phyloP scores from a whole-genome alignment of 495 filamentous ascomycete genomes.

The Trypethelium eluteriae region DNA sequence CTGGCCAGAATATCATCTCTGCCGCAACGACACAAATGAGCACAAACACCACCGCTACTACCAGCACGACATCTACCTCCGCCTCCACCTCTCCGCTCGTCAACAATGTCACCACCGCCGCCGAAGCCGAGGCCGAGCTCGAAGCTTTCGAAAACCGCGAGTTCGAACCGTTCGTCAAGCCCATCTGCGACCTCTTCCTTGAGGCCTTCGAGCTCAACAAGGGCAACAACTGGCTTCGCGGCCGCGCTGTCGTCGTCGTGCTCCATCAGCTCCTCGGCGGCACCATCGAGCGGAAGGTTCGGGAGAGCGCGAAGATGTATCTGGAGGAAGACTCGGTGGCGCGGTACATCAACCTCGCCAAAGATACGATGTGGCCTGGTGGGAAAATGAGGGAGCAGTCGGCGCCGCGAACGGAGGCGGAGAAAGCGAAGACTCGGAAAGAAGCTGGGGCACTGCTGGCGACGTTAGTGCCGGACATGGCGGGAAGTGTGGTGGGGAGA shows the following conservation, averaged over 20 bases:
- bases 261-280: constrained; percentile 66
- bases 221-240: constrained; percentile 89
- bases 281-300: constrained; percentile 87
- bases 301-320: constrained; percentile 64
- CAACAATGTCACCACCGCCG: constrained; percentile 60
- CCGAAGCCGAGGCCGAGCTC: constrained; percentile 90
- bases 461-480: constrained; percentile 44
- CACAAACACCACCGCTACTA: constrained; percentile 40
- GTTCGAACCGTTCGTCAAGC: constrained; percentile 91
- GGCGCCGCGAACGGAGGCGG: constrained; percentile 40
- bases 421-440: constrained; percentile 46
- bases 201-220: constrained; percentile 92
- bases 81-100: constrained; percentile 33
- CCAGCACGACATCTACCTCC: constrained; percentile 19
- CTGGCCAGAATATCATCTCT: constrained; percentile 86
- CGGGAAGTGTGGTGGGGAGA: constrained; percentile 40
- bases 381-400: constrained; percentile 42
- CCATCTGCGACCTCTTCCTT: constrained; percentile 94
- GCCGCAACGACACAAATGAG: constrained; percentile 73
- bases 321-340: constrained; percentile 71
- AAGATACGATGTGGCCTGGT: constrained; percentile 71
- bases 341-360: constrained; percentile 62
- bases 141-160: constrained; percentile 87
- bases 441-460: constrained; percentile 37
- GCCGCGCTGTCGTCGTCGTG: constrained; percentile 84